Evolutionary conservation across 1,139 yeast genomes (phyloP).

Genomic region (Suhomyces bribrorum): DNA sequence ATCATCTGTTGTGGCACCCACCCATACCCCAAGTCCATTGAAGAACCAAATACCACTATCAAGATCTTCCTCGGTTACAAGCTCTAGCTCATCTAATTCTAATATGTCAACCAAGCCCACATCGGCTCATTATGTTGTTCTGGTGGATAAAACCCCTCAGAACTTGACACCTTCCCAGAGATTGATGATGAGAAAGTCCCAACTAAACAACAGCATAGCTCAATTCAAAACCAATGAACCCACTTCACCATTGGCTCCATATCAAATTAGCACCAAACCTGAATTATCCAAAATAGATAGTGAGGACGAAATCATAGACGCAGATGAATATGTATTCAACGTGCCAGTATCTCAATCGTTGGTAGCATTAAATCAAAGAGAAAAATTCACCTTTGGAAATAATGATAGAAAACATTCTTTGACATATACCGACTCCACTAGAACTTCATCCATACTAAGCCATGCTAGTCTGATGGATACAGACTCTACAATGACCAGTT

Average conservation of each 20-base stretch:
- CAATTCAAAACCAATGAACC: conserved; percentile 21
- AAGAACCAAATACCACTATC: conserved; percentile 20
- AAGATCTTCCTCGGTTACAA: conserved; percentile 22
- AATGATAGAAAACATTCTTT: conserved; percentile 24
- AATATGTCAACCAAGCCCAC: conserved; percentile 9
- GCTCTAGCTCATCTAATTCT: conserved; percentile 15
- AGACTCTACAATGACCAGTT: conserved; percentile 18
- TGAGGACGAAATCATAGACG: conserved; percentile 56
- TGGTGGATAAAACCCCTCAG: conserved; percentile 29
- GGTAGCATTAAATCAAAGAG: conserved; percentile 28
- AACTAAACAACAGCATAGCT: conserved; percentile 26
- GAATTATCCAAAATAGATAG: conserved; percentile 18
- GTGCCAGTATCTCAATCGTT: conserved; percentile 64
- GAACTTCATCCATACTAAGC: conserved; percentile 46
- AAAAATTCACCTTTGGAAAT: conserved; percentile 25
- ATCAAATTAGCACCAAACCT: neutral
- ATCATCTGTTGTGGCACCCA: neutral
- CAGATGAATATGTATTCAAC: conserved; percentile 55
- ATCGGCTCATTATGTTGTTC: conserved; percentile 23
- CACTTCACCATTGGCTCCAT: neutral
- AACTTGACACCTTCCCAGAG: conserved; percentile 44
- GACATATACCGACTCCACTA: conserved; percentile 35
- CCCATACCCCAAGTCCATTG: conserved; percentile 22
- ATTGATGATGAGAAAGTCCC: conserved; percentile 35
- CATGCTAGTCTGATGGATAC: conserved; percentile 26